phyloP scores from a whole-genome alignment of 768 basidiomycete species.

The Lactarius tabidus region DNA sequence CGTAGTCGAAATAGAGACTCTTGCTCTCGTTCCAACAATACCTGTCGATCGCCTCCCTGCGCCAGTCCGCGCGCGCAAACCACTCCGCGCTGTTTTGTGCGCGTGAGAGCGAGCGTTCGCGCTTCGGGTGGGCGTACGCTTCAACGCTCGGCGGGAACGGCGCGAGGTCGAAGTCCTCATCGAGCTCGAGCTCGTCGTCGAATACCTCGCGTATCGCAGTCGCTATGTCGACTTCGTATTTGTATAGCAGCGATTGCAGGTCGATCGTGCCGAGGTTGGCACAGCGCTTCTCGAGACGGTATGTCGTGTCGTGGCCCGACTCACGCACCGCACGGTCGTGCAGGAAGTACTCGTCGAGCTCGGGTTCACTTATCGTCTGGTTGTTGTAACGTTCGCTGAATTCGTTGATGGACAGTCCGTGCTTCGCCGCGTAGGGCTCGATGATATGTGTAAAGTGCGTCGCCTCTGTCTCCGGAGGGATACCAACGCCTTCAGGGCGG shows the following conservation, averaged over 20 bases:
- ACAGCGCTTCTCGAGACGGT: constrained; percentile 96
- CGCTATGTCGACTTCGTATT: constrained; percentile 98
- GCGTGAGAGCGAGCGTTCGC: constrained; percentile 56
- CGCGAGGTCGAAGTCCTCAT: constrained; percentile 86
- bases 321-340: constrained; percentile 97
- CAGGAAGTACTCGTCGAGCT: constrained; percentile 93
- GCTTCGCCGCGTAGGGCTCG: constrained; percentile 89
- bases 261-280: constrained; percentile 97
- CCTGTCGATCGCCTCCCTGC: constrained; percentile 84
- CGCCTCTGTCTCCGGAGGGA: constrained; percentile 98
- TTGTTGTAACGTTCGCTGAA: constrained; percentile 96
- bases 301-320: constrained; percentile 94
- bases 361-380: constrained; percentile 76
- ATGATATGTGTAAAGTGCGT: constrained; percentile 97
- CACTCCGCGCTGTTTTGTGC: constrained; percentile 82
- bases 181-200: constrained; percentile 85
- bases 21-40: constrained; percentile 97
- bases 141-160: constrained; percentile 86
- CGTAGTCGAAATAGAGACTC: constrained; percentile 93
- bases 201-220: constrained; percentile 95
- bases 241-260: constrained; percentile 92
- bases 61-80: constrained; percentile 84
- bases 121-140: constrained; percentile 57
- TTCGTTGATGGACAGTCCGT: constrained; percentile 90
- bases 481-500: constrained; percentile 90